Conservation (phyloP, 176 grass and related monocot species). For the Leersia perrieri region DNA sequence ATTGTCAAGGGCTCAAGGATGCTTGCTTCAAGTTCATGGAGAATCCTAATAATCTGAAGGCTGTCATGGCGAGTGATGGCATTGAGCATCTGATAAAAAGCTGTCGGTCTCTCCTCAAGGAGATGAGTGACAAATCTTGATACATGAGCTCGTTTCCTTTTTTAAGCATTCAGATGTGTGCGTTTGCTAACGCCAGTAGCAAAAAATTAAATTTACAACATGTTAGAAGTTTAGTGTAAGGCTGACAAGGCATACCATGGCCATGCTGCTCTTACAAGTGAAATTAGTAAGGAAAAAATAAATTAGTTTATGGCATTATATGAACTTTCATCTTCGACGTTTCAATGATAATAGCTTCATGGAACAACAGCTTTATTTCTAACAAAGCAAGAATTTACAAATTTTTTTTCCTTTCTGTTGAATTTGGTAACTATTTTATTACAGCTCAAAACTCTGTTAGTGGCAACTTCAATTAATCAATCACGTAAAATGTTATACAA, state of each 20-base stretch:
- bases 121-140: background rate
- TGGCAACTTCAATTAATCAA: background rate
- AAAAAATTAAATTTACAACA: no score
- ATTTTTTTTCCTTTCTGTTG: background rate
- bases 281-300: no score
- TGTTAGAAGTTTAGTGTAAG: background rate
- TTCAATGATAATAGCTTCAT: background rate
- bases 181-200: background rate
- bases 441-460: background rate
- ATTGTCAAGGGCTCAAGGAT: background rate
- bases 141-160: background rate
- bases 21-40: constrained; percentile 17
- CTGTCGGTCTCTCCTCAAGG: background rate
- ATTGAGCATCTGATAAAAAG: background rate
- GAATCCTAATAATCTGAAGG: background rate
- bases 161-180: background rate
- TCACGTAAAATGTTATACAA: background rate
- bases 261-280: background rate
- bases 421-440: background rate
- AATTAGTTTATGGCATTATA: background rate
- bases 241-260: background rate
- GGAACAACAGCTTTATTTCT: background rate
- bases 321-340: background rate
- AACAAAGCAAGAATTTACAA: background rate
- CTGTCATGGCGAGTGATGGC: background rate